Percentiles rank a stretch among this genome's conserved stretches.
Evolutionary conservation across 202 grass and related monocot genomes (phyloP).

Genomic region (Miscanthus sacchariflorus): DNA sequence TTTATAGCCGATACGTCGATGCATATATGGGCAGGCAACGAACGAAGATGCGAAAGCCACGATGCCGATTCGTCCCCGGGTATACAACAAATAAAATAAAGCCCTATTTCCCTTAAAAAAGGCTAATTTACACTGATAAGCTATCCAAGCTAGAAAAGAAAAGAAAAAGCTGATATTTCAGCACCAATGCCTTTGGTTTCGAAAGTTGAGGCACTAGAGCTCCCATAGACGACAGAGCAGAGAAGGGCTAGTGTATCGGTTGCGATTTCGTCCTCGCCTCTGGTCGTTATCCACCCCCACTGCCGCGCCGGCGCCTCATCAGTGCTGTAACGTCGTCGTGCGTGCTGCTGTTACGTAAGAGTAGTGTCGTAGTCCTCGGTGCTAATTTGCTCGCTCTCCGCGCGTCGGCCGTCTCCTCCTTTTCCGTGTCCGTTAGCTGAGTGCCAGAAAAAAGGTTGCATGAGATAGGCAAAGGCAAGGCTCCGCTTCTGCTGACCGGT

Average conservation of each 20-base stretch:
- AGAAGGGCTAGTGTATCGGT: not conserved
- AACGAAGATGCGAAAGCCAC: not conserved
- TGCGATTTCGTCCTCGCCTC: not conserved
- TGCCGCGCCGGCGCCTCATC: not conserved
- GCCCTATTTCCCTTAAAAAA: no score
- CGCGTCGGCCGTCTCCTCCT: not conserved
- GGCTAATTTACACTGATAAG: not conserved
- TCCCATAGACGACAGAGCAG: not conserved
- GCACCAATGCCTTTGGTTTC: not conserved
- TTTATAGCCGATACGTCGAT: not conserved
- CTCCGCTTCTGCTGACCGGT: not conserved
- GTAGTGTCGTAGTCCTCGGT: not conserved
- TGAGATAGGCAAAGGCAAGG: not conserved
- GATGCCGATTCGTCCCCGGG: not conserved
- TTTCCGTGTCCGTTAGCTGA: slow-evolving; percentile 20
- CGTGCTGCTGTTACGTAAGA: not conserved
- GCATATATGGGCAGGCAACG: not conserved
- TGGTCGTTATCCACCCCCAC: not conserved
- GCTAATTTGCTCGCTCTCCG: not conserved
- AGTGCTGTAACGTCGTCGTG: not conserved
- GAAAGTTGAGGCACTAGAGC: not conserved
- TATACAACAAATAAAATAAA: not conserved
- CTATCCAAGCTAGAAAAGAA: not conserved
- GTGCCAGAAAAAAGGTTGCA: not conserved
- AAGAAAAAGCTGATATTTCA: not conserved